A percentile compares a stretch with the other conserved stretches of the same genome.
phyloP scores from a whole-genome alignment of 257 asterid genomes.

The Jasminum sambac region DNA sequence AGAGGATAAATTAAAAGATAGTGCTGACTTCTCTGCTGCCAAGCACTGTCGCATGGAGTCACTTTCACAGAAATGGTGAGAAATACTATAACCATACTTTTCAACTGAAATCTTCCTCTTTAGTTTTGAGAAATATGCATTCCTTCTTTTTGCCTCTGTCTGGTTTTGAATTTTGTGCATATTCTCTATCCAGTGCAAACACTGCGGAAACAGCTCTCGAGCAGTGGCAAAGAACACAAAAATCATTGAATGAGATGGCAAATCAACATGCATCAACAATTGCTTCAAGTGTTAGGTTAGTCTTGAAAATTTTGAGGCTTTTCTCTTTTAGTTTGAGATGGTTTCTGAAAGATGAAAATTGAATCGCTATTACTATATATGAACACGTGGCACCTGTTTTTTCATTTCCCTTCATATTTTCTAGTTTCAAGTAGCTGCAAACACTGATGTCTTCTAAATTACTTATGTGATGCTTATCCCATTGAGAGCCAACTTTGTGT shows the following conservation, averaged over 20 bases:
- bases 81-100: neutral
- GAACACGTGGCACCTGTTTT: neutral
- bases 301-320: slow-evolving; percentile 1
- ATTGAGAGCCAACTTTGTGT: neutral
- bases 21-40: slow-evolving; percentile 72
- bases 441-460: neutral
- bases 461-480: neutral
- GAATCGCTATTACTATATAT: neutral
- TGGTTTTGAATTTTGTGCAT: slow-evolving; percentile 8
- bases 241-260: slow-evolving; percentile 55
- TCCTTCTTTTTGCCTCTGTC: neutral
- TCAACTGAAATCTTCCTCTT: neutral
- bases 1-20: slow-evolving; percentile 53
- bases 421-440: neutral
- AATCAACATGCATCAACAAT: slow-evolving; percentile 49
- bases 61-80: slow-evolving; percentile 67
- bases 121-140: slow-evolving; percentile 1
- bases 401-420: neutral
- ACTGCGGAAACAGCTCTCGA: slow-evolving; percentile 51
- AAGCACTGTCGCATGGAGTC: slow-evolving; percentile 86
- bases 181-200: slow-evolving; percentile 42
- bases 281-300: slow-evolving; percentile 59
- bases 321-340: neutral
- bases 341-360: neutral
- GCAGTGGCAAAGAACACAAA: slow-evolving; percentile 50